Base-by-base conservation (phyloP, 768 basidiomycete genomes). In the Lentinula raphanica region DNA sequence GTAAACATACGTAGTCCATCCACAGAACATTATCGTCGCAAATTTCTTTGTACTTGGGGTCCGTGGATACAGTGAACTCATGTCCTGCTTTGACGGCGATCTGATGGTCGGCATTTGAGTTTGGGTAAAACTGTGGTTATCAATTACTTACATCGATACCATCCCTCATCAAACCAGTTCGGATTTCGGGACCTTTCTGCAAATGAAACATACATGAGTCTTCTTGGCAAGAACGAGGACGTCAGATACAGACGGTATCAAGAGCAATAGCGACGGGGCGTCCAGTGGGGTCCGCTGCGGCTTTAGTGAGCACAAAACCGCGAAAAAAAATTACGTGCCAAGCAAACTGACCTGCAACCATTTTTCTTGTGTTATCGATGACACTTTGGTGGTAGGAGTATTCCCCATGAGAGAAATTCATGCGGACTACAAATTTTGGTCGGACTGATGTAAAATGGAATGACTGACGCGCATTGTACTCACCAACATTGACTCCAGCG, bases 391-490 rank as follows among this genome's bases (percentile, higher is more conserved):
- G 97, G 72, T 96, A 98, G 67, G 94, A 94, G 74, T 99, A 95
- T 58, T 88, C 89, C 48, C 97, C 97, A 85, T 99, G 97, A 56
- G 96, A 98, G 73, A 98, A 99, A 83, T 99, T 99, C 97, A 99
- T 98, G 75, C 97, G 95, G 63, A 99, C 97, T 98, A 65, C 40
- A 28, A 58, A 56, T 28, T 27, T 31, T 58, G 61, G 42, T 58
- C 59, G 35, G 60, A 58, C 27, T 15, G 21, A 49, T 51, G 42
- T 36, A 32, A 21, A 44, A 44, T 25, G 60, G 23, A 17, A 23
- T 5, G n/a, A 39, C 35, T 39, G 40, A 54, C 2, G 40, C 40
- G 17, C 51, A 23, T 44, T 32, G 19, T 17, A 79, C 93, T 63
- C 60, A 96, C 96, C 95, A 70, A 99, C 90, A 80, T 98, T 98